Conservation (phyloP, 1,284 basidiomycete genomes). For the Athelia psychrophila region DNA sequence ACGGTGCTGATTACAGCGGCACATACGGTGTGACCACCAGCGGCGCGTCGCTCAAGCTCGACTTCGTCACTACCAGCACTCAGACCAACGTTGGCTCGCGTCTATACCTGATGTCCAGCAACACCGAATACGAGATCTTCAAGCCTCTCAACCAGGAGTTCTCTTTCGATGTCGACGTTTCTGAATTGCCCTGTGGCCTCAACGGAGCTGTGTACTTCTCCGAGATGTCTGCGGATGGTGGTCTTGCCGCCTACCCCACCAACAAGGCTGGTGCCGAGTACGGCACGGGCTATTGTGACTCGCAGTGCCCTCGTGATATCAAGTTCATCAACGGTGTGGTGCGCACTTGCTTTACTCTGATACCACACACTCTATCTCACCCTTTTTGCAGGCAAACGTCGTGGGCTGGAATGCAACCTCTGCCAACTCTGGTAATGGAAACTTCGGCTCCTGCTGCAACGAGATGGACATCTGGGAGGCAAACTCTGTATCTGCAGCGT, state of each 20-base stretch:
- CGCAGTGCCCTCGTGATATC: constrained; percentile 55
- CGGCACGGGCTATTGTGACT: constrained; percentile 57
- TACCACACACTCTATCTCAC: constrained; percentile 19
- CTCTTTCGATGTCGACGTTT: constrained; percentile 51
- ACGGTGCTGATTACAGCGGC: constrained; percentile 38
- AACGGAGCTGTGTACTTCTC: constrained; percentile 49
- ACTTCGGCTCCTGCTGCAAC: constrained; percentile 49
- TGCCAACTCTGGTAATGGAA: constrained; percentile 36
- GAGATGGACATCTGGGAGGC: constrained; percentile 64
- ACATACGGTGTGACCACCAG: constrained; percentile 35
- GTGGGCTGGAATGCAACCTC: constrained; percentile 25
- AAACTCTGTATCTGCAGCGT: constrained; percentile 46
- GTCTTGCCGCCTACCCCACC: constrained; percentile 39
- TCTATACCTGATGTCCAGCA: constrained; percentile 47
- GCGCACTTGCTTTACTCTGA: constrained; percentile 17
- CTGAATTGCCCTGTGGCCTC: constrained; percentile 52
- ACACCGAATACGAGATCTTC: constrained; percentile 46
- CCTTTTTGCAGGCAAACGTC: constrained; percentile 28
- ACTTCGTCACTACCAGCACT: constrained; percentile 41
- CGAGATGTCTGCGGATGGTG: constrained; percentile 55
- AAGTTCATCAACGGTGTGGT: constrained; percentile 57
- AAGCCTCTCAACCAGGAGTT: constrained; percentile 48
- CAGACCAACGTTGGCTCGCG: constrained; percentile 54
- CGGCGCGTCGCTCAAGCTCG: constrained; percentile 41
- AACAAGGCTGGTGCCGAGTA: constrained; percentile 59